phyloP scores from a whole-genome alignment of 106 monocot genomes.

The Phalaenopsis aphrodite region DNA sequence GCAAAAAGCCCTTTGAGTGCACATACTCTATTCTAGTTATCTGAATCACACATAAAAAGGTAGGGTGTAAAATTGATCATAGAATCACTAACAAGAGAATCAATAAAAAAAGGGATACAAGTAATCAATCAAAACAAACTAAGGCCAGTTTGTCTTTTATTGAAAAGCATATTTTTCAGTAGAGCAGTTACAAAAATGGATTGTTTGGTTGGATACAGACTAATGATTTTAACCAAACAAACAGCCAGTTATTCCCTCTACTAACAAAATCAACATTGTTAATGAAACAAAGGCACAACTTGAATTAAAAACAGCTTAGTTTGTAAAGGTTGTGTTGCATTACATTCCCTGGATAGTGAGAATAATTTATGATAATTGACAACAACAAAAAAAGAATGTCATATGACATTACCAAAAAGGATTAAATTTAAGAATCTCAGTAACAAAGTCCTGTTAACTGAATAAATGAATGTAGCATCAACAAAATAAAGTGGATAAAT shows the following conservation, averaged over 20 bases:
- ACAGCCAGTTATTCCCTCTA: background rate
- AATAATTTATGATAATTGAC: background rate
- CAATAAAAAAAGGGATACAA: background rate
- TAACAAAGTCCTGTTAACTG: background rate
- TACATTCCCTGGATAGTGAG: background rate
- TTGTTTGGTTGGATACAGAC: background rate
- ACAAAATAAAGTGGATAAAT: background rate
- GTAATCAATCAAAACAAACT: background rate
- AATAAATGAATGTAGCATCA: background rate
- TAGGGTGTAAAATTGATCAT: background rate
- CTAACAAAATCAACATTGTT: background rate
- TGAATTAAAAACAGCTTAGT: background rate
- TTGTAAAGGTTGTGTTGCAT: background rate
- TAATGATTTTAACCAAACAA: background rate
- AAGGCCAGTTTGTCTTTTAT: background rate
- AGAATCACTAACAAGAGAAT: background rate
- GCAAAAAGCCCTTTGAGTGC: constrained; percentile 85
- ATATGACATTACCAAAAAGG: background rate
- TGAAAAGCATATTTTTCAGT: background rate
- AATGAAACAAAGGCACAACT: background rate
- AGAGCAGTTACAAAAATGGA: background rate
- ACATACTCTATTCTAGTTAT: constrained; percentile 94
- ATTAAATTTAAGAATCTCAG: background rate
- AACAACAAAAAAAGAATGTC: background rate
- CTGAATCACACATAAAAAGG: constrained; percentile 24